These are phyloP conservation scores for Solanum habrochaites DNA, from an alignment of 257 asterid genomes.

Conservation along the genomic window DNA sequence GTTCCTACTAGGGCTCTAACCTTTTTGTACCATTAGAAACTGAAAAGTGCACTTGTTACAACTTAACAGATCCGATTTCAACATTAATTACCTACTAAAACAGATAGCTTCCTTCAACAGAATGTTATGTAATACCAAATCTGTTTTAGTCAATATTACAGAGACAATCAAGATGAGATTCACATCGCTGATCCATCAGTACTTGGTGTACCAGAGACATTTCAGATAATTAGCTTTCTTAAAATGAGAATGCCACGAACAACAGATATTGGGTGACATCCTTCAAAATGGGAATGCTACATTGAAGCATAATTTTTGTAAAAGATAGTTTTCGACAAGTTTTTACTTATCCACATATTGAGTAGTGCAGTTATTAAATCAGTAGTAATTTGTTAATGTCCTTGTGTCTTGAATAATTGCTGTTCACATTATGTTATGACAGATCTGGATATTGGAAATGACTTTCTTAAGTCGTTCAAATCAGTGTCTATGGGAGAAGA, in stretches of 20 bases:
- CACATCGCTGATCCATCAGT: not conserved
- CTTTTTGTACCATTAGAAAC: not conserved
- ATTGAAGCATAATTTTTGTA: not conserved
- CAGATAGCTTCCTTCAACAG: not conserved
- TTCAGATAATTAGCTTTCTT: not conserved
- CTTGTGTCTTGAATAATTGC: constrained; percentile 1
- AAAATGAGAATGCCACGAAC: not conserved
- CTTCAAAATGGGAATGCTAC: not conserved
- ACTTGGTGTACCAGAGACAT: not conserved
- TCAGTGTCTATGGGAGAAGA: constrained; percentile 47
- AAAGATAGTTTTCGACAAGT: not conserved
- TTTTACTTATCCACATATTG: not conserved
- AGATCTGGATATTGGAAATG: constrained; percentile 80
- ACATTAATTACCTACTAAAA: not conserved
- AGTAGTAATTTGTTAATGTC: not conserved
- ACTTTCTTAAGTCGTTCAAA: constrained; percentile 77
- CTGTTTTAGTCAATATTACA: not conserved
- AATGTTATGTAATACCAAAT: not conserved
- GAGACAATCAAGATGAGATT: not conserved
- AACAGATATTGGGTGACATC: not conserved
- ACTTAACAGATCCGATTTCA: not conserved
- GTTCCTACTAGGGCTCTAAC: not conserved
- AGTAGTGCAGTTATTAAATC: not conserved
- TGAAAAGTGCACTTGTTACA: not conserved
- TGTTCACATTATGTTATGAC: constrained; percentile 13